A percentile compares a stretch with the other conserved stretches of the same genome.
These are phyloP conservation scores for Juglanconis oblonga DNA, from an alignment of 2,329 filamentous ascomycete species.

Conservation along the genomic window DNA sequence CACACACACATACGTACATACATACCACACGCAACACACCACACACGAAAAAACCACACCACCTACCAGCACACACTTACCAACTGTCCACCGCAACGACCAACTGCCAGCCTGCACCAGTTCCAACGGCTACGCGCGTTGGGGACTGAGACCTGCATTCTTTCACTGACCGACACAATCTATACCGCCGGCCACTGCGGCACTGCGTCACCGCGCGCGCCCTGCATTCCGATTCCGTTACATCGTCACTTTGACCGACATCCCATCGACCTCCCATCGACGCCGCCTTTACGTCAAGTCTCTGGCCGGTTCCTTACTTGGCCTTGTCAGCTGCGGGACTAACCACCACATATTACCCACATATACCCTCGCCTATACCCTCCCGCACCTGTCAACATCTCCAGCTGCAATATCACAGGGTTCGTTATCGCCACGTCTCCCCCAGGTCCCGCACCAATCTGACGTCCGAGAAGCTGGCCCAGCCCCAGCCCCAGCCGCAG, in stretches of 20 bases:
- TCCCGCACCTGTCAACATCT: background rate
- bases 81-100: background rate
- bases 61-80: background rate
- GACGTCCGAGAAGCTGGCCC: background rate
- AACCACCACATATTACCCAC: background rate
- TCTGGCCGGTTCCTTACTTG: constrained; percentile 1
- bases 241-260: background rate
- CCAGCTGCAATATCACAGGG: background rate
- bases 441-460: background rate
- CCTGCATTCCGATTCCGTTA: background rate
- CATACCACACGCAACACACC: constrained; percentile 9
- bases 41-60: background rate
- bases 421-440: background rate
- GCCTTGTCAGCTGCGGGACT: constrained; percentile 1
- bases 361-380: background rate
- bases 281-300: background rate
- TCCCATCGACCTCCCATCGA: background rate
- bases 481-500: background rate
- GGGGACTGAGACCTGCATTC: constrained; percentile 14
- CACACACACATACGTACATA: background rate
- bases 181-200: constrained; percentile 7
- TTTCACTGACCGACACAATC: constrained; percentile 3
- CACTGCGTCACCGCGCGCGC: background rate
- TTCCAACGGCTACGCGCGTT: constrained; percentile 10
- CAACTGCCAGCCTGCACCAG: constrained; percentile 3